Evolutionary conservation across 345 rosid species (phyloP).

Genomic region (Diplotaxis tenuifolia): DNA sequence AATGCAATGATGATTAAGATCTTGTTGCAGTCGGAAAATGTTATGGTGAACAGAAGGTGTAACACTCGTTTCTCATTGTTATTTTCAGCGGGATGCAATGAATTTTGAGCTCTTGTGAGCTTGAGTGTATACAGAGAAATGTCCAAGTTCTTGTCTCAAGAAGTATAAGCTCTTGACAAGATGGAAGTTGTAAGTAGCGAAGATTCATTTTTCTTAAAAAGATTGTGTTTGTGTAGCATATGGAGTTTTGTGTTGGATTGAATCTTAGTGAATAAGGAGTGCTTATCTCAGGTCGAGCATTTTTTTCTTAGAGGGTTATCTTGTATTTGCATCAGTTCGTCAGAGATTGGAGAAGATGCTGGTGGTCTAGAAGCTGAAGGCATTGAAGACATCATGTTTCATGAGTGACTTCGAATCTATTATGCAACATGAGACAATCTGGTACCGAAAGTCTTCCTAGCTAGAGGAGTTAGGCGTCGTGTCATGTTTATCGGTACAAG

Average conservation of each 20-base stretch:
- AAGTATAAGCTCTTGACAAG: background rate
- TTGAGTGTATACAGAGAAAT: background rate
- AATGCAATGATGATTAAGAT: background rate
- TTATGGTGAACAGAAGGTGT: background rate
- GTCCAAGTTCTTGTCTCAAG: background rate
- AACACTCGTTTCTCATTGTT: background rate
- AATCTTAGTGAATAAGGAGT: background rate
- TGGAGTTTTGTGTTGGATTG: background rate
- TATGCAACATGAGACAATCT: background rate
- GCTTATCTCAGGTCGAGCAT: slow-evolving; percentile 3
- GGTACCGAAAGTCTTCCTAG: slow-evolving; percentile 4
- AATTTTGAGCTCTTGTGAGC: background rate
- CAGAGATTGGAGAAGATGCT: background rate
- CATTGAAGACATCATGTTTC: background rate
- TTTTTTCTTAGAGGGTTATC: background rate
- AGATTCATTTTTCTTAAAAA: too few species aligned
- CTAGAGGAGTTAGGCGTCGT: background rate
- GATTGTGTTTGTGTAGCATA: background rate
- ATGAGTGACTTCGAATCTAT: background rate
- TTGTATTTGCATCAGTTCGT: background rate
- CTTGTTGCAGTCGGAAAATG: background rate
- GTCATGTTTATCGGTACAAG: slow-evolving; percentile 3
- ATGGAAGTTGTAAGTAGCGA: too few species aligned
- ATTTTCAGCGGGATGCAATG: slow-evolving; percentile 1
- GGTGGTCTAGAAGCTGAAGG: background rate